Evolutionary conservation across 2,329 filamentous ascomycete genomes (phyloP).

Genomic region (Neopestalotiopsis clavispora): DNA sequence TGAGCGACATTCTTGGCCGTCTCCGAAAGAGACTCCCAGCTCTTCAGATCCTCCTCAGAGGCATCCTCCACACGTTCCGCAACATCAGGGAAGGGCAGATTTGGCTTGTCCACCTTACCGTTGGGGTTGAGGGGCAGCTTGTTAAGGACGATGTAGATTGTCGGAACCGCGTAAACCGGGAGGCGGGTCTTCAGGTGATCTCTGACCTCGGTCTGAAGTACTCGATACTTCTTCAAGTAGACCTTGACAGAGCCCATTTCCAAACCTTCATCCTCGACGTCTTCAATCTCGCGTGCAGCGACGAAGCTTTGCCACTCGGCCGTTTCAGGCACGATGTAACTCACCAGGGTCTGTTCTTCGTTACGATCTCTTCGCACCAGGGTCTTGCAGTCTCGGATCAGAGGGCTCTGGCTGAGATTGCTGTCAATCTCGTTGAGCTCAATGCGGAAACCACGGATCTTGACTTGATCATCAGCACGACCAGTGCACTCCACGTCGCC

Average conservation of each 20-base stretch:
- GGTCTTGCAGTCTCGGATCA: conserved; percentile 86
- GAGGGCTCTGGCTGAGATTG: conserved; percentile 73
- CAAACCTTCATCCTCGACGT: conserved; percentile 57
- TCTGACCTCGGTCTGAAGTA: conserved; percentile 56
- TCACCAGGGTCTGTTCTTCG: conserved; percentile 86
- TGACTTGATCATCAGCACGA: conserved; percentile 86
- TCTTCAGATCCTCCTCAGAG: conserved; percentile 47
- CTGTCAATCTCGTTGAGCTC: conserved; percentile 93
- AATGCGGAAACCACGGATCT: conserved; percentile 94
- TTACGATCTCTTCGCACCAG: conserved; percentile 82
- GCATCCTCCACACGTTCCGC: conserved; percentile 61
- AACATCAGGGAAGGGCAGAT: conserved; percentile 80
- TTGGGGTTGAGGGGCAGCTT: conserved; percentile 84
- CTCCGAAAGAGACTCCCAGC: conserved; percentile 47
- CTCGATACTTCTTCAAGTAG: conserved; percentile 49
- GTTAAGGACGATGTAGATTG: conserved; percentile 73
- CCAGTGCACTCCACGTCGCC: conserved; percentile 56
- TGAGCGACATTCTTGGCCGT: conserved; percentile 72
- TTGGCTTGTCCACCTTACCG: conserved; percentile 81
- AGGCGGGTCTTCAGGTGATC: conserved; percentile 74
- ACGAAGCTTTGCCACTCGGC: conserved; percentile 76
- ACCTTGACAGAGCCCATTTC: conserved; percentile 49
- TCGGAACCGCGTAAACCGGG: conserved; percentile 77
- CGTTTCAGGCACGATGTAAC: conserved; percentile 86
- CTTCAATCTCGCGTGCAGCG: conserved; percentile 55